Conservation (phyloP, 83 land plant genomes). For the Isoetes engelmannii region DNA sequence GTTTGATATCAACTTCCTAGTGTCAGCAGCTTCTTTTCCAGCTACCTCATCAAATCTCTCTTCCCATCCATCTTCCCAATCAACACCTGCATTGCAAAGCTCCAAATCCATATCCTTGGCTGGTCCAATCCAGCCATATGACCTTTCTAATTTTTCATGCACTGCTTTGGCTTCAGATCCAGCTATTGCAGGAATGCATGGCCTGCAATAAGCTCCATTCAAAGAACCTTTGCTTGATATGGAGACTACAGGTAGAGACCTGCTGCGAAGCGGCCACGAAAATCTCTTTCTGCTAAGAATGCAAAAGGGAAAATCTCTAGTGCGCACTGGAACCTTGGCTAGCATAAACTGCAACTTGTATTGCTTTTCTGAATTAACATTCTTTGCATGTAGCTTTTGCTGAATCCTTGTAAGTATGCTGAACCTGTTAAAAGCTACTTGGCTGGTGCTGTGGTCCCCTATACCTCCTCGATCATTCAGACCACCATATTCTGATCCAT, state of each 20-base stretch:
- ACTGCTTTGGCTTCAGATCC: slow-evolving; percentile 48
- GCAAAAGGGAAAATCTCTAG: slow-evolving; percentile 61
- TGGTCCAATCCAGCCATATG: slow-evolving; percentile 92
- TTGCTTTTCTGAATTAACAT: slow-evolving; percentile 70
- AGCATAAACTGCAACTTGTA: slow-evolving; percentile 63
- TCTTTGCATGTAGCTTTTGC: slow-evolving; percentile 37
- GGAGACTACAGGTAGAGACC: slow-evolving; percentile 71
- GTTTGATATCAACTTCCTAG: slow-evolving; percentile 23
- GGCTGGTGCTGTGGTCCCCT: slow-evolving; percentile 54
- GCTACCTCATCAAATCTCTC: slow-evolving; percentile 47
- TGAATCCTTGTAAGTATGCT: slow-evolving; percentile 46
- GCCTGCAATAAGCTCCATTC: slow-evolving; percentile 92
- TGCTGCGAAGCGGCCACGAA: slow-evolving; percentile 49
- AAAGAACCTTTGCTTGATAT: slow-evolving; percentile 60
- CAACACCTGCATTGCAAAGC: slow-evolving; percentile 62
- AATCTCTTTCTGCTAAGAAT: slow-evolving; percentile 52
- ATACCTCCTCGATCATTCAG: slow-evolving; percentile 88
- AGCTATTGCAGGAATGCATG: slow-evolving; percentile 54
- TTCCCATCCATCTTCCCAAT: slow-evolving; percentile 73
- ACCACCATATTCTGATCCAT: slow-evolving; percentile 76
- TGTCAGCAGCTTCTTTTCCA: slow-evolving; percentile 35
- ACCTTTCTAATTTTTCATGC: slow-evolving; percentile 23
- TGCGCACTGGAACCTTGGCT: slow-evolving; percentile 19
- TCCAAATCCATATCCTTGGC: slow-evolving; percentile 31
- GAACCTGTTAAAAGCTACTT: slow-evolving; percentile 64